Evolutionary conservation across 192 early-diverging fungal species (phyloP), one percentile per base, ranked within the genome.

Genomic region (Coemansia sp.): DNA sequence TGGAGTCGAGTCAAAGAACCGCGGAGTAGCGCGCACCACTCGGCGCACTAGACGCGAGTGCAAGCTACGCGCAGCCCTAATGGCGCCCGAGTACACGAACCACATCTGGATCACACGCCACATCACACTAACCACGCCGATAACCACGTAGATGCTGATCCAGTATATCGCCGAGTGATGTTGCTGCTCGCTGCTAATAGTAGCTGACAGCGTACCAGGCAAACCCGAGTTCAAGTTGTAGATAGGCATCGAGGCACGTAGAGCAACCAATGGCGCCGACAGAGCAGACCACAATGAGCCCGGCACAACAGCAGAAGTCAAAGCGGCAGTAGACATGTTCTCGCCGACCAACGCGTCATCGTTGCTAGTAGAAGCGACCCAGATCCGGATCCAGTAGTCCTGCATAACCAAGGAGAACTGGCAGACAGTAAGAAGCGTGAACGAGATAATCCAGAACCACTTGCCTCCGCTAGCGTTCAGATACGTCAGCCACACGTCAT

Each of bases 1-100:
- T 22, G 95, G 95, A 1, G 92, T 94, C 15, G 91, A 86, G 65
- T 95, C 94, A 79, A 93, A 97, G 86, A 95, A 97, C 38, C 89
- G 86, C 31, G 96, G 84, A 61, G 90, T 91, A 6, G 93, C 90
- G 27, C 84, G 87, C 13, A 89, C 70, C 38, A 94, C 83, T 36
- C 85, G 64, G 12, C 68, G 78, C 27, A 94, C 61, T 20, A 92
- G 76, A 27, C 76, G 80, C 20, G 66, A 43, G 66, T 94, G 92
- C 49, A 94, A 63, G 0, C 65, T 69, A 5, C 80, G 80, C 1
- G 90, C 91, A 22, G 91, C 92, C 2, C 63, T 39, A 8, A 94
- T 49, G 3, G 87, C 83, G 0, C 87, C 89, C 22, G 62, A 72
- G 33, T 85, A 86, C 16, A 85, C 71, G 49, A 87, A 78, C n/a